Percentiles rank a stretch among this genome's conserved stretches.
phyloP scores from a whole-genome alignment of 2,329 filamentous ascomycete genomes.

The Orbilia ellipsospora region DNA sequence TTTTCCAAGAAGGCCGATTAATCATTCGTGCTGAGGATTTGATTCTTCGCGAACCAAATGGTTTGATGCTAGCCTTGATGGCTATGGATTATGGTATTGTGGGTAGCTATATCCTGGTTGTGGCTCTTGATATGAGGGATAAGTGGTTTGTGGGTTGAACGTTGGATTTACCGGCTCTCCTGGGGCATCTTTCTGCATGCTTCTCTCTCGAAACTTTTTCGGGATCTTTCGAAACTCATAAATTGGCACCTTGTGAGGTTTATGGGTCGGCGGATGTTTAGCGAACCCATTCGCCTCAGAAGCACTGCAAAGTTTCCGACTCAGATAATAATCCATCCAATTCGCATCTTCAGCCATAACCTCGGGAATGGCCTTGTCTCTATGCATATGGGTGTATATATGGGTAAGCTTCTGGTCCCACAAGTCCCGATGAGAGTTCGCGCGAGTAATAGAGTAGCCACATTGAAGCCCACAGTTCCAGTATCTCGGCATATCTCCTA shows the following conservation, averaged over 20 bases:
- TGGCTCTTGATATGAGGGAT: not conserved
- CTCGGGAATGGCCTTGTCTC: constrained; percentile 6
- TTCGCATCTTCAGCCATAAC: constrained; percentile 14
- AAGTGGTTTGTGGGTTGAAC: not conserved
- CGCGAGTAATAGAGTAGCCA: constrained; percentile 14
- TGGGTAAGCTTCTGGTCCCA: constrained; percentile 41
- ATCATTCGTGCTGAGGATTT: too few relatives aligned
- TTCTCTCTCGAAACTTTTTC: not conserved
- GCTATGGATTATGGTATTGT: too few relatives aligned
- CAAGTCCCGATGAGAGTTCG: constrained; percentile 10
- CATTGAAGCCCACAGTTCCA: constrained; percentile 39
- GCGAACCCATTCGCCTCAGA: constrained; percentile 1
- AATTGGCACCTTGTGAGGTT: not conserved
- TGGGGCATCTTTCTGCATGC: constrained; percentile 9
- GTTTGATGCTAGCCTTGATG: too few relatives aligned
- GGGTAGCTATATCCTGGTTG: too few relatives aligned
- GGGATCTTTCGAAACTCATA: constrained; percentile 5
- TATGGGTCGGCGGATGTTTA: not conserved
- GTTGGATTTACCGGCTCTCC: constrained; percentile 8
- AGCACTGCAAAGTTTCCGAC: not conserved
- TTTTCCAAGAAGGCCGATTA: too few relatives aligned
- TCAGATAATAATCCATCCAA: constrained; percentile 42
- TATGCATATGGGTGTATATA: constrained; percentile 25
- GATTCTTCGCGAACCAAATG: too few relatives aligned
- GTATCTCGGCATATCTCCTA: constrained; percentile 18